Evolutionary conservation across 2,329 filamentous ascomycete genomes (phyloP), one percentile per base, ranked within the genome.

Genomic region (Fusarium siculi): DNA sequence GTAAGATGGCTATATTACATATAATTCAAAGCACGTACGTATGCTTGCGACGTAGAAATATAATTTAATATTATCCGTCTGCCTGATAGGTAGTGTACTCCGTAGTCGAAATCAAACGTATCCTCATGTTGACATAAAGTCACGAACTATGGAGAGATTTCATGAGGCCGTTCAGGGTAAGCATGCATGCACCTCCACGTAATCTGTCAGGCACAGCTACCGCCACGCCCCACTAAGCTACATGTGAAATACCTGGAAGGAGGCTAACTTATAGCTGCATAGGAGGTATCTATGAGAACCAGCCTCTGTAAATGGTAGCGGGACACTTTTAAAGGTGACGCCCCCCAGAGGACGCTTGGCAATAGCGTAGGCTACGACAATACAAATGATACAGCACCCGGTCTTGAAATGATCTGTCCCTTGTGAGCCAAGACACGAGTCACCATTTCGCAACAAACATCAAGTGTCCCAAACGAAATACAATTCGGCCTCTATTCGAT

Each of bases 401-500:
- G 66, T 65, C 74, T 70, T 70, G 71, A 63, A 60, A 74, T 71
- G 61, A 76, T 76, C 74, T 76, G 74, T 74, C 74, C 63, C 43
- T 68, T 59, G 63, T 37, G 49, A 72, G 50, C 66, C 49, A 58
- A 74, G 61, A 63, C 65, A 74, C 58, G 30, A 64, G 55, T 66
- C 53, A 64, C 56, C 62, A 63, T 66, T 65, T 43, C 69, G 43
- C 56, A 68, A 58, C 42, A 68, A 65, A 53, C 49, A 42, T 28
- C 40, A 49, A 39, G 59, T 57, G 32, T n/a, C 49, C 61, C 34
- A 52, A 57, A 61, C 37, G n/a, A 63, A 68, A 47, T 42, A 34
- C 28, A 19, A 7, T 7, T 32, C 14, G 23, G 39, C 16, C 34
- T 18, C 21, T 34, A 36, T 30, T 53, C 42, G 25, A 46, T 34